Conservation (phyloP, 2,329 filamentous ascomycete species). For the Delphinella strobiligena region DNA sequence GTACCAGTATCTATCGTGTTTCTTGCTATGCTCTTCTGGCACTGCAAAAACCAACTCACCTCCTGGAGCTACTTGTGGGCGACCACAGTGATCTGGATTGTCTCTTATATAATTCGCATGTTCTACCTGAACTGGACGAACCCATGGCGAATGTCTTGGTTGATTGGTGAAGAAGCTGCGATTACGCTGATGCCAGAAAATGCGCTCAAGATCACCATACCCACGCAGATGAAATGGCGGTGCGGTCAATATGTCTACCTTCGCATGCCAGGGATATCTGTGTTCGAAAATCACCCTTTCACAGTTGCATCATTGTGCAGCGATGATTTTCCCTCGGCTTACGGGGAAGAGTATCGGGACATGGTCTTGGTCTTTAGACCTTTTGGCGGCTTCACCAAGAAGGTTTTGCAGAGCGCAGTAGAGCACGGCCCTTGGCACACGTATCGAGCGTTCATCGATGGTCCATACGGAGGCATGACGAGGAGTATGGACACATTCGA, state of each 20-base stretch:
- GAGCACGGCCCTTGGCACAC: conserved; percentile 83
- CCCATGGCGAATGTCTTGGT: conserved; percentile 65
- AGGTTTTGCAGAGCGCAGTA: conserved; percentile 70
- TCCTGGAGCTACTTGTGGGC: conserved; percentile 85
- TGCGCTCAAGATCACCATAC: conserved; percentile 89
- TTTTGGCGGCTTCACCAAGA: conserved; percentile 79
- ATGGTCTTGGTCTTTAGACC: conserved; percentile 87
- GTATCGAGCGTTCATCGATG: conserved; percentile 84
- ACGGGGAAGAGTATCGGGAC: conserved; percentile 77
- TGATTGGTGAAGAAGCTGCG: conserved; percentile 84
- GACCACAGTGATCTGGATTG: conserved; percentile 64
- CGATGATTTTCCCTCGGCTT: conserved; percentile 84
- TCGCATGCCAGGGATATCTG: conserved; percentile 80
- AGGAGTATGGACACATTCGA: conserved; percentile 85
- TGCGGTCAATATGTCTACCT: conserved; percentile 93
- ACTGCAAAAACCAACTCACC: conserved; percentile 81
- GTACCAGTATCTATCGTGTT: conserved; percentile 71
- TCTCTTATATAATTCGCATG: conserved; percentile 62
- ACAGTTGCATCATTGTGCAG: conserved; percentile 88
- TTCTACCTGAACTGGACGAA: conserved; percentile 86
- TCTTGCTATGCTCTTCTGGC: conserved; percentile 83
- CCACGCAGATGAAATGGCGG: conserved; percentile 84
- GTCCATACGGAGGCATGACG: conserved; percentile 90
- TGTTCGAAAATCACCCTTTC: conserved; percentile 90
- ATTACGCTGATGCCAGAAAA: conserved; percentile 84